Base-by-base conservation (phyloP, 31 red algal genomes). In the Asparagopsis taxiformis region DNA sequence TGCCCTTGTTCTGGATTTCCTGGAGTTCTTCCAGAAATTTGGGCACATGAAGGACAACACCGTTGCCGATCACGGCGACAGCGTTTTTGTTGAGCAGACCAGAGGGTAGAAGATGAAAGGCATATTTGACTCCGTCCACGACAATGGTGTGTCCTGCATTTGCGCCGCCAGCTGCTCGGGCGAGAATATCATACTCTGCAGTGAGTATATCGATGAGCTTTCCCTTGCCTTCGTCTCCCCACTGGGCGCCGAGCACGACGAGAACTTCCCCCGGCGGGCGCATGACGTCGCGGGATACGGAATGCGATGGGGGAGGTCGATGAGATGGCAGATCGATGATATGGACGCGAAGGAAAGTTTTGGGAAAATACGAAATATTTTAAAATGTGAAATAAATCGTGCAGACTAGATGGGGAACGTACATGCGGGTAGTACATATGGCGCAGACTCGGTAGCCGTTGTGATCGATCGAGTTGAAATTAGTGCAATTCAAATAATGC, bases 181-280 rank as follows among this genome's bases (percentile, higher is more conserved):
- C 97, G 31, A 92, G 65, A 25, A 95, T 51, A 44, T 95, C 91
- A 46, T 72, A 84, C 11, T 69, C 31, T 15, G 57, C 41, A 37
- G 88, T 77, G 51, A 99, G 91, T 31, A 90, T 62, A 55, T 99
- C 97, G 24, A 95, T 88, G 15, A 99, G 51, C 55, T 93, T 95
- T 55, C 92, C 97, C 29, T 99, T 99, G 30, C 97, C 97, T 67
- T 95, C 91, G 34, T 99, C 97, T 62, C 97, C 97, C 97, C 97
- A 99, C 49, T 99, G 97, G n/a, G 92, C 59, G 15, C 91, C 96
- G 7, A 99, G 70, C 53, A 99, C 91, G 3, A 94, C 90, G 13
- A 89, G 66, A n/a, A 92, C 92, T 7, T 89, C 67, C 33, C 76
- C 71, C 21, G 64, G 74, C 24, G 71, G 72, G n/a, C 55, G 54